Base-by-base conservation (phyloP, 345 rosid species). In the Rubroshorea leprosula region DNA sequence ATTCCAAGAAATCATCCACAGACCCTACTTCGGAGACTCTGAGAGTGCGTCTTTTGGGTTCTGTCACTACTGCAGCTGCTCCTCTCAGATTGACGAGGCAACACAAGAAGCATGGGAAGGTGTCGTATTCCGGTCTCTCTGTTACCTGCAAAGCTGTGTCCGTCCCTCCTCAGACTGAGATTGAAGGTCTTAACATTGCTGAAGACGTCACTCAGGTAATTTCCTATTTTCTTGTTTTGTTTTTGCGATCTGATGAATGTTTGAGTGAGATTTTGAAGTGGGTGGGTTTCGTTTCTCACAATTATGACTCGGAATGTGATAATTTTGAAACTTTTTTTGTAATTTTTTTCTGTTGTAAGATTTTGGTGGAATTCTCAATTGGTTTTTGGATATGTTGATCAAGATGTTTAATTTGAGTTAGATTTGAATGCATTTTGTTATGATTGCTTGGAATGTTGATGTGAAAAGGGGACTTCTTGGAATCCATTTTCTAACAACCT, bases 131-230 rank as follows among this genome's bases (percentile, higher is more conserved):
- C 27, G 72, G 69, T 20, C 41, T 61, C 23, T 72, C 87, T n/a
- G 64, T 87, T 64, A 83, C 72, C 15, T 87, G 85, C 74, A 81
- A 78, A 63, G 85, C 95, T 13, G 91, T 83, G 6, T 77, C 85
- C 45, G 72, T 72, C 18, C 75, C 76, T 77, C 83, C 84, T 5
- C 72, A 71, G 68, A 72, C 60, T 43, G 85, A 73, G 65, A 67
- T 74, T 49, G 87, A 81, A 54, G 84, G 86, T 15, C 96, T 87
- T 75, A 90, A 90, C 76, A 80, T 87, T 72, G 96, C 97, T 20
- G 87, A 78, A 0, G 81, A 85, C 78, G 97, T 90, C 46, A 72
- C 93, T 63, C 89, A 85, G 90, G 97, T 78, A 50, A 16, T 3
- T 50, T 4, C 5, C 24, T 20, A 23, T 29, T 60, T 24, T 24